Evolutionary conservation across 106 monocot genomes (phyloP).

Genomic region (Phalaenopsis equestris): DNA sequence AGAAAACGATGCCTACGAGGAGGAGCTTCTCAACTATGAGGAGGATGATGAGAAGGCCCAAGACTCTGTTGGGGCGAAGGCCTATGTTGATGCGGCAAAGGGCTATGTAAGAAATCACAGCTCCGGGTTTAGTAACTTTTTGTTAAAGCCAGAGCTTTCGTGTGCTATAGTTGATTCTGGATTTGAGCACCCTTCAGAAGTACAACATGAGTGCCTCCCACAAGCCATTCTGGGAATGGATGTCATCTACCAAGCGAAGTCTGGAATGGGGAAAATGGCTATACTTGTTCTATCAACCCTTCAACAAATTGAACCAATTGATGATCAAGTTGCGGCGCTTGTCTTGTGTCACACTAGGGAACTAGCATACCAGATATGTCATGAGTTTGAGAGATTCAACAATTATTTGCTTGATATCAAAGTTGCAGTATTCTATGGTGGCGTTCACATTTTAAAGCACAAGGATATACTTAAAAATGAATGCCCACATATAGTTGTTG

Average conservation of each 20-base stretch:
- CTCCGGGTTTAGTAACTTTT: too few relatives aligned
- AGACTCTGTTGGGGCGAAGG: conserved; percentile 58
- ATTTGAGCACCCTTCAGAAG: conserved; percentile 37
- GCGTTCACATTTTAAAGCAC: conserved; percentile 76
- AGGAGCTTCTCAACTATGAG: conserved; percentile 98
- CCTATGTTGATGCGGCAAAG: conserved; percentile 56
- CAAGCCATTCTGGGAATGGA: conserved; percentile 99
- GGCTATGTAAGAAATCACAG: too few relatives aligned
- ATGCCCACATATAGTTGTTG: conserved; percentile 94
- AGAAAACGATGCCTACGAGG: conserved; percentile 84
- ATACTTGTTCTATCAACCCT: conserved; percentile 93
- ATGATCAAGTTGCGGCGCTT: conserved; percentile 91
- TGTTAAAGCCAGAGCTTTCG: too few relatives aligned
- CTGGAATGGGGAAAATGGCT: conserved; percentile 99
- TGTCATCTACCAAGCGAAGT: conserved; percentile 99
- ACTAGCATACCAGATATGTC: conserved; percentile 54
- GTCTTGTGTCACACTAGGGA: conserved; percentile 17
- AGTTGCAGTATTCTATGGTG: conserved; percentile 96
- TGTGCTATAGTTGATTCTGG: too few relatives aligned
- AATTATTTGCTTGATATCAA: conserved; percentile 80
- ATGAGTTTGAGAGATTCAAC: conserved; percentile 96
- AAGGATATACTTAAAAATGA: conserved; percentile 93
- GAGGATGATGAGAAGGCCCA: conserved; percentile 89
- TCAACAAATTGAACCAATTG: conserved; percentile 93
- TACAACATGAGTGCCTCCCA: conserved; percentile 99